Evolutionary conservation across 164 flowering plant genomes (phyloP).

Genomic region (Umbilicus rupestris): DNA sequence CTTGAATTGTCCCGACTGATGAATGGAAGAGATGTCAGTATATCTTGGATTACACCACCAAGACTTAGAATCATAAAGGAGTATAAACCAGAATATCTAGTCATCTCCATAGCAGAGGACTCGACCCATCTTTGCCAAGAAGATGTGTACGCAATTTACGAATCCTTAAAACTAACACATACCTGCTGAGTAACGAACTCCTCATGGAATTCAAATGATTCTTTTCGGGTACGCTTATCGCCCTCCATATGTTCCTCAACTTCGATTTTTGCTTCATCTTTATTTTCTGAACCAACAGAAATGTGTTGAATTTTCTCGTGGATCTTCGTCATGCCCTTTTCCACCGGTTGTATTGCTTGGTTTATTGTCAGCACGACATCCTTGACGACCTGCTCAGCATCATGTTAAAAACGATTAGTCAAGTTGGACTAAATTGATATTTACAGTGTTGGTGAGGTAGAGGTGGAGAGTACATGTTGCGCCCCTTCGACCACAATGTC

Average conservation of each 20-base stretch:
- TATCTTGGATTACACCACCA: too few relatives aligned
- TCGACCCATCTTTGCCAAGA: too few relatives aligned
- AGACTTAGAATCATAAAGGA: too few relatives aligned
- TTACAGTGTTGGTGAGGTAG: too few relatives aligned
- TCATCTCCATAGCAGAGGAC: too few relatives aligned
- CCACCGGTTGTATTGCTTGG: conserved; percentile 89
- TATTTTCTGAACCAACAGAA: conserved; percentile 22
- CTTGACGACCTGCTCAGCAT: conserved; percentile 52
- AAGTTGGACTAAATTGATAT: background rate
- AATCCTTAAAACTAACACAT: background rate
- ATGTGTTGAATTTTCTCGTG: conserved; percentile 60
- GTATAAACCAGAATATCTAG: too few relatives aligned
- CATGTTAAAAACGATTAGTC: background rate
- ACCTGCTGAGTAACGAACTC: background rate
- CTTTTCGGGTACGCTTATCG: conserved; percentile 14
- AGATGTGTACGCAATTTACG: too few relatives aligned
- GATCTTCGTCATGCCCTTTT: conserved; percentile 69
- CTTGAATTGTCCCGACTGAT: too few relatives aligned
- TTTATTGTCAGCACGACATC: conserved; percentile 83
- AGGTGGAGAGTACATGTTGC: conserved; percentile 12
- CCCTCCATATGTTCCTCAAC: conserved; percentile 31
- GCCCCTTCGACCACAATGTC: conserved; percentile 28
- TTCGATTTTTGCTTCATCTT: conserved; percentile 24
- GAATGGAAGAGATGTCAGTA: too few relatives aligned
- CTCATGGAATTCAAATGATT: conserved; percentile 13